Conservation (phyloP, 2,329 filamentous ascomycete species). For the Arachnopeziza araneosa region DNA sequence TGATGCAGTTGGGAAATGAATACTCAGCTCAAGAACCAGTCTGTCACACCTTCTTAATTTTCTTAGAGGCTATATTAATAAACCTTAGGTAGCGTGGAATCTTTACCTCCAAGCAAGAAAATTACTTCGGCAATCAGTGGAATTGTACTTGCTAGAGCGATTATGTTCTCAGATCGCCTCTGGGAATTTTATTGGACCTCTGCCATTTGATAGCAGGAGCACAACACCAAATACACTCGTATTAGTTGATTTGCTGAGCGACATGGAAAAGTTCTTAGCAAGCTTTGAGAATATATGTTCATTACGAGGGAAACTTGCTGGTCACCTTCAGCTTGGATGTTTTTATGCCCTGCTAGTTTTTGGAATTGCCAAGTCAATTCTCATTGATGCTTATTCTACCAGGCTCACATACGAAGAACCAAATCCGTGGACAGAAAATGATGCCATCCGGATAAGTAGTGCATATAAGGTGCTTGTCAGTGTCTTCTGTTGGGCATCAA, state of each 20-base stretch:
- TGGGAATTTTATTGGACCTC: conserved; percentile 9
- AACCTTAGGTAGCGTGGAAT: conserved; percentile 16
- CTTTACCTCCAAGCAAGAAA: conserved; percentile 14
- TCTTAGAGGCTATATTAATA: not conserved
- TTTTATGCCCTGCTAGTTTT: conserved; percentile 21
- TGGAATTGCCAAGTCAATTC: conserved; percentile 14
- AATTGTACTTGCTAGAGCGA: conserved; percentile 20
- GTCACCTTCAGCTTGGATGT: conserved; percentile 14
- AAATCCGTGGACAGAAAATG: conserved; percentile 13
- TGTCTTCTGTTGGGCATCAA: conserved; percentile 20
- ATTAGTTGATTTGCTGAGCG: conserved; percentile 17
- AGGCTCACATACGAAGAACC: conserved; percentile 11
- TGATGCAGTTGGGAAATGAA: conserved; percentile 15
- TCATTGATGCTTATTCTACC: conserved; percentile 20
- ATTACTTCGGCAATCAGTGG: conserved; percentile 20
- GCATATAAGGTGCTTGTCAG: conserved; percentile 19
- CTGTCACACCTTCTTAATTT: not conserved
- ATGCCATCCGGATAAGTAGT: conserved; percentile 15
- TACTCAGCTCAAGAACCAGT: conserved; percentile 11
- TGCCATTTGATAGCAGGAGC: conserved; percentile 13
- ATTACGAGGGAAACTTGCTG: conserved; percentile 15
- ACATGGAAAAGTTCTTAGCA: conserved; percentile 14
- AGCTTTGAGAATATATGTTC: conserved; percentile 17
- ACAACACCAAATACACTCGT: conserved; percentile 19
- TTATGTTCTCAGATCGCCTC: conserved; percentile 18